These are phyloP conservation scores for Berberis vulgaris DNA, from an alignment of 164 flowering plant genomes.

Conservation along the genomic window DNA sequence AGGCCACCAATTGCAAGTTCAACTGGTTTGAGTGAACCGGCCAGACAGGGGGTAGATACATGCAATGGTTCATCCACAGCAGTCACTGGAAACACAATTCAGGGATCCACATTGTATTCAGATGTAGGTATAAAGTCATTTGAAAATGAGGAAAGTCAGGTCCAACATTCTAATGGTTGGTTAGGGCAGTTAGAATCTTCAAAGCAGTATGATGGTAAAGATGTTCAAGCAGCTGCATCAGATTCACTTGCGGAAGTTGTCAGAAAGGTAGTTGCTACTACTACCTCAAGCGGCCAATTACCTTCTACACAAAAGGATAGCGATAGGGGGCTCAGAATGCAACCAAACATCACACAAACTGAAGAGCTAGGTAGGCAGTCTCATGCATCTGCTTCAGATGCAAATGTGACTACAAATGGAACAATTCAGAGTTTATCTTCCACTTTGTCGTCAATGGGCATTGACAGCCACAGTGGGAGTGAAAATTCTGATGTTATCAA, in stretches of 20 bases:
- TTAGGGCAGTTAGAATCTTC: slow-evolving; percentile 19
- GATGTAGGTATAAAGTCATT: slow-evolving; percentile 34
- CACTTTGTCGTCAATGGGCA: slow-evolving; percentile 21
- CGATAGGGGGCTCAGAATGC: neutral
- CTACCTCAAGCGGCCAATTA: slow-evolving; percentile 43
- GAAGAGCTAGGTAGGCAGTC: slow-evolving; percentile 11
- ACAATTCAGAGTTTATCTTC: slow-evolving; percentile 18
- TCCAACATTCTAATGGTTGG: slow-evolving; percentile 17
- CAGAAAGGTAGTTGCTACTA: slow-evolving; percentile 21
- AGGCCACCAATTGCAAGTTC: too few species aligned
- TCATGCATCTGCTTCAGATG: slow-evolving; percentile 7
- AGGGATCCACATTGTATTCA: slow-evolving; percentile 20
- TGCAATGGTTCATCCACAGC: too few species aligned
- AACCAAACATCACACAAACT: slow-evolving; percentile 14
- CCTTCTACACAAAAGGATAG: slow-evolving; percentile 15
- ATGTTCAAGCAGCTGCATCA: slow-evolving; percentile 4
- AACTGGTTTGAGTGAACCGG: too few species aligned
- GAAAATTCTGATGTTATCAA: slow-evolving; percentile 4
- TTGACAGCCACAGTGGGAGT: slow-evolving; percentile 5
- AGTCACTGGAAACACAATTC: slow-evolving; percentile 17
- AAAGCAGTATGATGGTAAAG: slow-evolving; percentile 14
- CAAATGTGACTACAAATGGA: slow-evolving; percentile 14
- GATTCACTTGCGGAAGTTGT: slow-evolving; percentile 9
- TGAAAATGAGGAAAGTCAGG: slow-evolving; percentile 28
- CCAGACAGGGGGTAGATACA: too few species aligned